phyloP scores from a whole-genome alignment of 306 rosid genomes.

The Fragaria ananassa region DNA sequence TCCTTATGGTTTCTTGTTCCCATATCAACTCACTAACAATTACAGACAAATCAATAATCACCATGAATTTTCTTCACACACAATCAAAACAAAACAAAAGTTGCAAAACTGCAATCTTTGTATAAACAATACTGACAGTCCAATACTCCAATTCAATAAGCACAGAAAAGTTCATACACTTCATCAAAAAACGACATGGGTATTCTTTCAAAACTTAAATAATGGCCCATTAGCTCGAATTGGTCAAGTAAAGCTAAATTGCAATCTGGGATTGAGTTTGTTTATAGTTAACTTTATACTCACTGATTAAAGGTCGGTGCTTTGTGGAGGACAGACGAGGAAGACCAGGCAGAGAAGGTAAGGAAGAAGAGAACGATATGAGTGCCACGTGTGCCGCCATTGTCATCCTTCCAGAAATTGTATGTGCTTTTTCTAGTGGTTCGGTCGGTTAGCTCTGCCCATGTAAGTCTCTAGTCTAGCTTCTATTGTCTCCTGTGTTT shows the following conservation, averaged over 20 bases:
- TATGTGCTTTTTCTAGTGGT: constrained; percentile 1
- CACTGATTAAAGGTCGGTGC: constrained; percentile 47
- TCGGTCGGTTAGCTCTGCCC: background rate
- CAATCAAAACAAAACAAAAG: background rate
- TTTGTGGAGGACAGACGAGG: constrained; percentile 43
- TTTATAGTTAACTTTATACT: constrained; percentile 22
- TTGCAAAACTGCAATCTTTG: background rate
- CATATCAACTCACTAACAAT: background rate
- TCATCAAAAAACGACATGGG: background rate
- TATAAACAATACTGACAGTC: too few species aligned
- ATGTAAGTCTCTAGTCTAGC: background rate
- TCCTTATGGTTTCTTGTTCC: background rate
- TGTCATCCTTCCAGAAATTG: background rate
- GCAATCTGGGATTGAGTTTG: background rate
- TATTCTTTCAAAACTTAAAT: background rate
- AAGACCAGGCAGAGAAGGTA: constrained; percentile 40
- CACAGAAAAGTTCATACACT: background rate
- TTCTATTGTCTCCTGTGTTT: constrained; percentile 4
- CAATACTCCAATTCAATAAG: background rate
- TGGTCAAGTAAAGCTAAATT: constrained; percentile 8
- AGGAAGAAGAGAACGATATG: constrained; percentile 42
- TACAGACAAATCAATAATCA: background rate
- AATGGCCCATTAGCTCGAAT: constrained; percentile 3
- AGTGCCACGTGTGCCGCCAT: constrained; percentile 52
- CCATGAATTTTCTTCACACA: background rate